Evolutionary conservation across 2,329 filamentous ascomycete species (phyloP).

Genomic region (Neophaeococcomyces aloes): DNA sequence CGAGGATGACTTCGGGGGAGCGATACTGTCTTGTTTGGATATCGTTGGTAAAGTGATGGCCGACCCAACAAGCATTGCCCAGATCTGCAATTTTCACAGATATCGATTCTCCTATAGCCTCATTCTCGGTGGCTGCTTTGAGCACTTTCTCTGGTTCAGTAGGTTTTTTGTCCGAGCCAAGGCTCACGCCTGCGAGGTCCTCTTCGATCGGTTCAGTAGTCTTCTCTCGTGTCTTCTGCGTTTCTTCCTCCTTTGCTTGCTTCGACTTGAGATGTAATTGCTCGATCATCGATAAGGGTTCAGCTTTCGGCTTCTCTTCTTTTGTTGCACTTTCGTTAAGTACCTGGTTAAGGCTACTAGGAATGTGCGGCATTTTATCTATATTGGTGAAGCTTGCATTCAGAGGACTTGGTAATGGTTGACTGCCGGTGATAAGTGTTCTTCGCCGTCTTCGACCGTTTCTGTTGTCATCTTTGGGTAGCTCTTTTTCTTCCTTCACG

Average conservation of each 20-base stretch:
- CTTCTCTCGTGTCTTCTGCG: slow-evolving; percentile 44
- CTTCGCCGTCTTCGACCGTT: slow-evolving; percentile 82
- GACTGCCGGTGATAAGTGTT: slow-evolving; percentile 92
- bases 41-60: slow-evolving; percentile 98
- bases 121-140: slow-evolving; percentile 43
- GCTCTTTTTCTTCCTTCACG: slow-evolving; percentile 69
- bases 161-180: slow-evolving; percentile 56
- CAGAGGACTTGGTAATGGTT: slow-evolving; percentile 86
- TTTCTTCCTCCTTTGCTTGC: slow-evolving; percentile 23
- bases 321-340: slow-evolving; percentile 53
- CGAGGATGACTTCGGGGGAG: slow-evolving; percentile 92
- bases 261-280: slow-evolving; percentile 41
- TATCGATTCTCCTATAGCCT: slow-evolving; percentile 51
- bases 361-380: slow-evolving; percentile 52
- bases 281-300: slow-evolving; percentile 48
- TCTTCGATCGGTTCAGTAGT: slow-evolving; percentile 78
- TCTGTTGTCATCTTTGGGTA: slow-evolving; percentile 77
- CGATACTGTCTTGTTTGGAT: slow-evolving; percentile 97
- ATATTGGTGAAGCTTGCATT: slow-evolving; percentile 79
- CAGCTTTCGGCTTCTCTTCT: slow-evolving; percentile 19
- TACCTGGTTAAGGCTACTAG: slow-evolving; percentile 69
- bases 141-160: slow-evolving; percentile 47
- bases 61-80: slow-evolving; percentile 97
- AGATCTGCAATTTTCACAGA: slow-evolving; percentile 98
- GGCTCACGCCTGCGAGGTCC: slow-evolving; percentile 87